Evolutionary conservation across 441 rosid genomes (phyloP).

Genomic region (Erysimum cheiri): DNA sequence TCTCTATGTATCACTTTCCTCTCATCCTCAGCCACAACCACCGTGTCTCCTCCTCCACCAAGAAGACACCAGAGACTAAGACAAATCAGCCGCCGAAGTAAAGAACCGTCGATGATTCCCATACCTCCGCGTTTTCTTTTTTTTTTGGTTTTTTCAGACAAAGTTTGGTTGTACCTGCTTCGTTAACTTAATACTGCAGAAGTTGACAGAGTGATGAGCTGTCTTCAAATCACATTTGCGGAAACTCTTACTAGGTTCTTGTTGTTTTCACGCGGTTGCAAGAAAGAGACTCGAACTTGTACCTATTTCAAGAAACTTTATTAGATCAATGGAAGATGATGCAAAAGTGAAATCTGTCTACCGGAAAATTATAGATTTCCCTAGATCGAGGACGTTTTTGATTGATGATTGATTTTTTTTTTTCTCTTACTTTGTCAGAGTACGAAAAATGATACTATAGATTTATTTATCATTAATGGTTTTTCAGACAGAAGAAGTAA

Average conservation of each 20-base stretch:
- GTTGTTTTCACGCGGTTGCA: conserved; percentile 35
- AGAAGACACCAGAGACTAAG: conserved; percentile 28
- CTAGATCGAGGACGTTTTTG: conserved; percentile 7
- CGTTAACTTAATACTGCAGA: conserved; percentile 24
- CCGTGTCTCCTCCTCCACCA: conserved; percentile 43
- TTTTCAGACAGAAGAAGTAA: conserved; percentile 17
- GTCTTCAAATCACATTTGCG: conserved; percentile 38
- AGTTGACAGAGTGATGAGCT: conserved; percentile 39
- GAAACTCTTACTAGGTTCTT: conserved; percentile 5
- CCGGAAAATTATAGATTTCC: conserved; percentile 3
- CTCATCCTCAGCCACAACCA: conserved; percentile 43
- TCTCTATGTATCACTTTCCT: conserved; percentile 44
- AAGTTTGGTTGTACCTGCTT: conserved; percentile 30
- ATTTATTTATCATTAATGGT: conserved; percentile 17
- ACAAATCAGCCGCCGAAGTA: conserved; percentile 33
- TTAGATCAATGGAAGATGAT: neutral
- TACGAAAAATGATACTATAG: neutral
- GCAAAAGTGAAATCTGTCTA: neutral
- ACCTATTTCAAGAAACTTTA: conserved; percentile 23
- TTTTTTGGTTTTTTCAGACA: neutral
- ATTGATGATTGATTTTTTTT: neutral
- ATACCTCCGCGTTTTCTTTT: conserved; percentile 20
- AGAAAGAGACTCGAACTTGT: conserved; percentile 32
- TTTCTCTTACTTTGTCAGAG: conserved; percentile 10
- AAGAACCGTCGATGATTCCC: conserved; percentile 5